Percentiles rank a stretch among this genome's conserved stretches.
Conservation (phyloP, 768 basidiomycete species). For the Phylloporus rhodoxanthus region DNA sequence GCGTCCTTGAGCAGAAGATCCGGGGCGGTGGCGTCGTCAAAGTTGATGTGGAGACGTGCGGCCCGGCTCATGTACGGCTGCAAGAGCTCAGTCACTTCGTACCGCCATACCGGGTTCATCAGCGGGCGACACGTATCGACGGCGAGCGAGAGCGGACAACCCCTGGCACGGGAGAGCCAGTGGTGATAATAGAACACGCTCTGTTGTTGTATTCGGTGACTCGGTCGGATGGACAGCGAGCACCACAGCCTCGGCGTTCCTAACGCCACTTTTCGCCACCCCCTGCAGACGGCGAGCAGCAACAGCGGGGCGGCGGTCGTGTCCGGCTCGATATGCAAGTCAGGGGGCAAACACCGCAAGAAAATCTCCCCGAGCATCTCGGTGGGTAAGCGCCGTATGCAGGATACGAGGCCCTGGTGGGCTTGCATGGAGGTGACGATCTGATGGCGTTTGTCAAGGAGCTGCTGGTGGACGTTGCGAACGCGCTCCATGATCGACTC, state of each 20-base stretch:
- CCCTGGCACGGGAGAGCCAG: conserved; percentile 18
- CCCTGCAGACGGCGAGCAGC: conserved; percentile 36
- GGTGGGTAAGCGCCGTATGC: conserved; percentile 35
- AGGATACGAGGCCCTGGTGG: conserved; percentile 21
- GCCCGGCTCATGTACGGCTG: conserved; percentile 15
- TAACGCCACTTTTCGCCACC: conserved; percentile 38
- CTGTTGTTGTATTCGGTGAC: conserved; percentile 5
- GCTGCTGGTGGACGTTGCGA: conserved; percentile 1
- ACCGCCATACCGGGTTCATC: conserved; percentile 17
- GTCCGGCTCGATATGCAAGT: conserved; percentile 22
- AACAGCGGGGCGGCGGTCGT: conserved; percentile 30
- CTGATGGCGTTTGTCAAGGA: conserved; percentile 10
- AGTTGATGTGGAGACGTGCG: conserved; percentile 8
- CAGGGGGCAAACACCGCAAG: conserved; percentile 29
- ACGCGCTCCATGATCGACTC: conserved; percentile 12
- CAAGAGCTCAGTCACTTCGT: conserved; percentile 19
- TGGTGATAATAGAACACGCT: conserved; percentile 11
- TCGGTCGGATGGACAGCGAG: conserved; percentile 28
- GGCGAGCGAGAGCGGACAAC: conserved; percentile 20
- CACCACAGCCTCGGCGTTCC: conserved; percentile 45
- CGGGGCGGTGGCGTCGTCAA: conserved; percentile 6
- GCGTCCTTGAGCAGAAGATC: conserved; percentile 15
- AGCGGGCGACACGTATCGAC: conserved; percentile 10
- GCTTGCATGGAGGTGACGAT: conserved; percentile 13
- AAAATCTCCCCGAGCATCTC: conserved; percentile 48